Conservation (phyloP, 2,329 filamentous ascomycete species). For the Cryphonectria japonica region DNA sequence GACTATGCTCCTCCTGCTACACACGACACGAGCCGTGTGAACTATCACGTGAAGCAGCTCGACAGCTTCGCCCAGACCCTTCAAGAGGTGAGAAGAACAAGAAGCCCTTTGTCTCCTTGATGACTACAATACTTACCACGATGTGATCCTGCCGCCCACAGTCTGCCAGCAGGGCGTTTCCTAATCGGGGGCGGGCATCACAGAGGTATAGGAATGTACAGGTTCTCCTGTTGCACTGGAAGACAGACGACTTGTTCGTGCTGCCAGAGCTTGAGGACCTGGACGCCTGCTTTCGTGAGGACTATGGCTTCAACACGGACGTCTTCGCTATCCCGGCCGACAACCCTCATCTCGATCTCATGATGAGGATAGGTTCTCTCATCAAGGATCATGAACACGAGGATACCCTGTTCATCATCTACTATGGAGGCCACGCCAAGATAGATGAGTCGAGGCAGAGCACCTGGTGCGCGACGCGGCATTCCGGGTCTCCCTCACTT, state of each 20-base stretch:
- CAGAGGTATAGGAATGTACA: constrained; percentile 61
- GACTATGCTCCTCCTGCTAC: constrained; percentile 50
- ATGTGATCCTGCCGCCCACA: constrained; percentile 35
- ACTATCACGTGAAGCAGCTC: constrained; percentile 61
- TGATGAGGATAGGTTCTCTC: constrained; percentile 59
- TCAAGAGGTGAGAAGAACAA: constrained; percentile 52
- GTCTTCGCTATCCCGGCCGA: constrained; percentile 62
- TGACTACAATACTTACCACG: constrained; percentile 1
- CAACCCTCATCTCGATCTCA: constrained; percentile 61
- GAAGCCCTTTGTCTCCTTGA: background rate
- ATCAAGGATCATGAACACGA: constrained; percentile 60
- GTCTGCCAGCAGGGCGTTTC: constrained; percentile 60
- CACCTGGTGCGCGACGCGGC: constrained; percentile 62
- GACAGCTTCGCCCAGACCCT: constrained; percentile 58
- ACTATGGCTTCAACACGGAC: constrained; percentile 61
- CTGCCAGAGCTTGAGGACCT: constrained; percentile 61
- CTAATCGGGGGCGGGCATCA: constrained; percentile 55
- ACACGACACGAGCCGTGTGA: constrained; percentile 61
- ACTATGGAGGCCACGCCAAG: constrained; percentile 63
- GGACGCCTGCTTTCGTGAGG: constrained; percentile 56
- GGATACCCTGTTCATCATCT: constrained; percentile 61
- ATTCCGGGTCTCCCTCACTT: constrained; percentile 56
- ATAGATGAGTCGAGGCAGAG: constrained; percentile 64
- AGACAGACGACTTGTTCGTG: constrained; percentile 61
- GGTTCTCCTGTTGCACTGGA: constrained; percentile 60